Conservation (phyloP, 805 yeast genomes). For the Nakazawaea populi region DNA sequence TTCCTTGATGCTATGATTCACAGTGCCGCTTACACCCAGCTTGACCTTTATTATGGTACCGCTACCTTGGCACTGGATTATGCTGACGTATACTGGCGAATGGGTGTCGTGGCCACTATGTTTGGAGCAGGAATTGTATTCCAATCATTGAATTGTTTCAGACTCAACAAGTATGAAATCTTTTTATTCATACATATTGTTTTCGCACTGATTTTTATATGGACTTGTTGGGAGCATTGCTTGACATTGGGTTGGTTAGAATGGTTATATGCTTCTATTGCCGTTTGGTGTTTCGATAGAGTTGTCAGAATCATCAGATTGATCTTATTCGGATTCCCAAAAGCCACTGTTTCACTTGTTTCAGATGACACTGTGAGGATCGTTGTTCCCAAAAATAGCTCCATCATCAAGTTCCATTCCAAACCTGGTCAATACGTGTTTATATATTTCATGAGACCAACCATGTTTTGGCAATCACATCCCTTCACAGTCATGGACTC, state of each 20-base stretch:
- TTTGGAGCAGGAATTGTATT: constrained; percentile 36
- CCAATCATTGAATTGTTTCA: constrained; percentile 44
- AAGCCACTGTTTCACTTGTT: constrained; percentile 16
- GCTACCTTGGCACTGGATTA: neutral
- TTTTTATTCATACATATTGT: constrained; percentile 55
- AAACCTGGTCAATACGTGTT: constrained; percentile 43
- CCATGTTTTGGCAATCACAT: constrained; percentile 63
- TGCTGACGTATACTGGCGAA: neutral
- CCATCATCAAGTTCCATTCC: constrained; percentile 32
- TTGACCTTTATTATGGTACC: constrained; percentile 7
- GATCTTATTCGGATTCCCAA: constrained; percentile 17
- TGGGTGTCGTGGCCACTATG: constrained; percentile 34
- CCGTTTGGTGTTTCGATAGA: constrained; percentile 50
- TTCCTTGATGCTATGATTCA: constrained; percentile 34
- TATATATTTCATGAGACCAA: constrained; percentile 48
- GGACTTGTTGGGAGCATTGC: constrained; percentile 56
- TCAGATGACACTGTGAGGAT: constrained; percentile 26
- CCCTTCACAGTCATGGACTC: constrained; percentile 59
- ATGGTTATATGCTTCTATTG: constrained; percentile 31
- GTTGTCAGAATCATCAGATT: constrained; percentile 32
- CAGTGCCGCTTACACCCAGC: constrained; percentile 26
- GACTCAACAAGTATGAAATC: constrained; percentile 52
- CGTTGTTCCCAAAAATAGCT: neutral
- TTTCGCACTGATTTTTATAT: constrained; percentile 46
- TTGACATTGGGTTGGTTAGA: constrained; percentile 26